phyloP scores from a whole-genome alignment of 2,329 filamentous ascomycete genomes.

The Alternaria burnsii region DNA sequence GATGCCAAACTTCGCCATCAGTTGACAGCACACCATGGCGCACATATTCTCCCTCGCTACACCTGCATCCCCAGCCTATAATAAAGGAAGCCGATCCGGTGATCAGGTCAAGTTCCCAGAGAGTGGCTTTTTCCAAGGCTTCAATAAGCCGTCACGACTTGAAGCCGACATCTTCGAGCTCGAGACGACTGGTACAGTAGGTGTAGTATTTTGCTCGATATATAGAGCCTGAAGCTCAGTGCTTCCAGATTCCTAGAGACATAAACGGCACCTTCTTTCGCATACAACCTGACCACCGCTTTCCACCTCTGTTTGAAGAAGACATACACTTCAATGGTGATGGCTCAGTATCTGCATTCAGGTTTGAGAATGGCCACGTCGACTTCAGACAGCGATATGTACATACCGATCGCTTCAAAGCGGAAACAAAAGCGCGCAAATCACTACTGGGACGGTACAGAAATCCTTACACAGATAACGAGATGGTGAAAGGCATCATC shows the following conservation, averaged over 20 bases:
- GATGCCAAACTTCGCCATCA: background rate
- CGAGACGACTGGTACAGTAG: conserved; percentile 49
- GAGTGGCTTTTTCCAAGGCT: conserved; percentile 50
- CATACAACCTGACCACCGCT: conserved; percentile 58
- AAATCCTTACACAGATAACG: conserved; percentile 66
- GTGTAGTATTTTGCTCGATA: background rate
- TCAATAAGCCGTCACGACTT: conserved; percentile 52
- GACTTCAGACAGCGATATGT: conserved; percentile 56
- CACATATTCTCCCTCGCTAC: conserved; percentile 45
- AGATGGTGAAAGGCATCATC: conserved; percentile 64
- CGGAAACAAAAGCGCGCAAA: conserved; percentile 50
- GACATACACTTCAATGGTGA: conserved; percentile 62
- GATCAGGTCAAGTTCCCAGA: conserved; percentile 47
- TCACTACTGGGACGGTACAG: conserved; percentile 65
- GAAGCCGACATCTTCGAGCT: conserved; percentile 53
- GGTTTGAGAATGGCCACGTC: conserved; percentile 53
- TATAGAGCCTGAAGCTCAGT: background rate
- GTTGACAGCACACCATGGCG: conserved; percentile 32
- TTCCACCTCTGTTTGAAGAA: conserved; percentile 64
- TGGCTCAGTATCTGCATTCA: conserved; percentile 55
- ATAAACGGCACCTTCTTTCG: conserved; percentile 58
- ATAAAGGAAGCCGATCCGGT: conserved; percentile 31
- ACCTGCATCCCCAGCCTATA: conserved; percentile 35
- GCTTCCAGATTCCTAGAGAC: conserved; percentile 48
- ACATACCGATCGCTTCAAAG: conserved; percentile 54